Evolutionary conservation across 176 grass and related monocot genomes (phyloP).

Genomic region (Alloteropsis semialata): DNA sequence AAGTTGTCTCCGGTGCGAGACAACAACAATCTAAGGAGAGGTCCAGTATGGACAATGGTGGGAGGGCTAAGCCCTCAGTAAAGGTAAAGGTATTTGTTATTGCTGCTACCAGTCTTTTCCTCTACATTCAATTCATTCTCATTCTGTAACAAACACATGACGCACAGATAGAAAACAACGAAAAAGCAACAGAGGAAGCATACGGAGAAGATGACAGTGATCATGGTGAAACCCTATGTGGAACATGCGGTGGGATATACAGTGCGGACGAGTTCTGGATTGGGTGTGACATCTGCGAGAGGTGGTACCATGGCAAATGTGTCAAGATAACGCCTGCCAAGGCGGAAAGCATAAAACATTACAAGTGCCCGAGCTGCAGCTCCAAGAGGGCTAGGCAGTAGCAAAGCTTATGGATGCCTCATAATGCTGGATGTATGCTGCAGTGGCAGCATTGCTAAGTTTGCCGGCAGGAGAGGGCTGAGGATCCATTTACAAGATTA

Average conservation of each 20-base stretch:
- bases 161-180: conserved; percentile 41
- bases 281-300: conserved; percentile 61
- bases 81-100: conserved; percentile 42
- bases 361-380: conserved; percentile 74
- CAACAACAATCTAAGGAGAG: conserved; percentile 48
- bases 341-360: conserved; percentile 70
- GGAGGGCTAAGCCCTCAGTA: conserved; percentile 41
- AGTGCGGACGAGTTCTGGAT: conserved; percentile 78
- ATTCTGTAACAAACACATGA: conserved; percentile 29
- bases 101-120: neutral
- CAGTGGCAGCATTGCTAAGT: neutral
- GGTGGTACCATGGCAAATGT: conserved; percentile 78
- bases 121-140: neutral
- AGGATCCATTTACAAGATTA: neutral
- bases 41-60: conserved; percentile 58
- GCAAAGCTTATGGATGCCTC: neutral
- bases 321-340: conserved; percentile 73
- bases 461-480: conserved; percentile 6
- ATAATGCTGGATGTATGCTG: neutral
- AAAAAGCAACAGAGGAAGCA: conserved; percentile 33
- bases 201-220: conserved; percentile 57
- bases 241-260: conserved; percentile 61
- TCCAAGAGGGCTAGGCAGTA: conserved; percentile 52
- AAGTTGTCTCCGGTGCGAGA: conserved; percentile 52
- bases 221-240: conserved; percentile 71